Percentiles rank a stretch among this genome's conserved stretches.
Conservation (phyloP, 2,329 filamentous ascomycete genomes). For the Clarireedia homoeocarpa region DNA sequence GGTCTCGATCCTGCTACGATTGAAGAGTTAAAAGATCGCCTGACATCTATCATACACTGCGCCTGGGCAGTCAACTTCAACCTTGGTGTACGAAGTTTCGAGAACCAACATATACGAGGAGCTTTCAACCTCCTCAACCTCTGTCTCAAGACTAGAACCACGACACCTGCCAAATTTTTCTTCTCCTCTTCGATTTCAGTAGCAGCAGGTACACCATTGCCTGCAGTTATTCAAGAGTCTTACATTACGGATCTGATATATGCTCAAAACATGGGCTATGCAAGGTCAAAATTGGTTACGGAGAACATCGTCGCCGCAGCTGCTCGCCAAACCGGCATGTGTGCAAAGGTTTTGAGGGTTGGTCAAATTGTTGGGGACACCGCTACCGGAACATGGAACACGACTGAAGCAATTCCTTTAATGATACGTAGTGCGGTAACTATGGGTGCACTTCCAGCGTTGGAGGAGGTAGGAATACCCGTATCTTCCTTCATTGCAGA, state of each 20-base stretch:
- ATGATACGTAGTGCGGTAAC: conserved; percentile 40
- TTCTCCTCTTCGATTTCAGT: conserved; percentile 34
- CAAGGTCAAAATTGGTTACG: conserved; percentile 40
- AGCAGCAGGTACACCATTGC: conserved; percentile 25
- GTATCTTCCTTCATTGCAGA: neutral
- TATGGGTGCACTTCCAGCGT: conserved; percentile 36
- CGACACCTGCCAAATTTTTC: conserved; percentile 26
- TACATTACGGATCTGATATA: conserved; percentile 17
- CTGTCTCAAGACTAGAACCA: conserved; percentile 26
- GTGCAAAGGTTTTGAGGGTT: conserved; percentile 35
- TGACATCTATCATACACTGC: conserved; percentile 41
- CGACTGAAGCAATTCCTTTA: conserved; percentile 43
- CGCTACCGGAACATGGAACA: conserved; percentile 41
- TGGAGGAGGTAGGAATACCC: conserved; percentile 32
- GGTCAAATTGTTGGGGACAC: conserved; percentile 46
- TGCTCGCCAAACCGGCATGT: conserved; percentile 27
- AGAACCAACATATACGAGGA: conserved; percentile 36
- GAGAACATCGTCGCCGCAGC: conserved; percentile 37
- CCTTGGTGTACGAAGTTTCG: conserved; percentile 42
- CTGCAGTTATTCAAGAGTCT: conserved; percentile 31
- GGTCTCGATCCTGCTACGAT: conserved; percentile 31
- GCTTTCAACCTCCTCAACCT: conserved; percentile 37
- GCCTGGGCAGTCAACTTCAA: conserved; percentile 53
- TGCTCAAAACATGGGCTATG: conserved; percentile 44
- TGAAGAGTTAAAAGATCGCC: conserved; percentile 22